Evolutionary conservation across 2,329 filamentous ascomycete genomes (phyloP).

Genomic region (Leptographium galeiforme): DNA sequence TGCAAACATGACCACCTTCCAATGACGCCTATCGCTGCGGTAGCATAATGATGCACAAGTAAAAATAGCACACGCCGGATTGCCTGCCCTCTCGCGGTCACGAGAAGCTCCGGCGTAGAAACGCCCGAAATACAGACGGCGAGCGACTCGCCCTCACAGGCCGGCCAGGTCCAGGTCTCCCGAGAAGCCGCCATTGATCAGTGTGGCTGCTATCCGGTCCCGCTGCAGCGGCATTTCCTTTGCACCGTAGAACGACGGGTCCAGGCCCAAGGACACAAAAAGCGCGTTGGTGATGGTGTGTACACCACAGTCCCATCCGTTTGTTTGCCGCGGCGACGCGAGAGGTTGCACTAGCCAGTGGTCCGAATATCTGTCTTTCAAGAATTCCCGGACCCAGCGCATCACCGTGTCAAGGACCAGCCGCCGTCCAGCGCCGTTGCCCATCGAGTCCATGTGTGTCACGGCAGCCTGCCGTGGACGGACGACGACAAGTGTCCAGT

Average conservation of each 20-base stretch:
- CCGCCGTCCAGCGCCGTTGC: constrained; percentile 23
- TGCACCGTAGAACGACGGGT: constrained; percentile 36
- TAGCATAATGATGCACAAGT: not conserved
- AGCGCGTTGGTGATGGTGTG: constrained; percentile 63
- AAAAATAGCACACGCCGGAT: not conserved
- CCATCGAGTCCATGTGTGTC: constrained; percentile 57
- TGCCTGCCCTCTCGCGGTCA: not conserved
- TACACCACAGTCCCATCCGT: constrained; percentile 64
- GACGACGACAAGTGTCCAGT: constrained; percentile 63
- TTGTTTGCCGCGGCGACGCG: constrained; percentile 43
- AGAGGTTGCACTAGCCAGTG: constrained; percentile 42
- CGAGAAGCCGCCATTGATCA: constrained; percentile 54
- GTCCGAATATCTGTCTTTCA: constrained; percentile 39
- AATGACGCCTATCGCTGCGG: constrained; percentile 4
- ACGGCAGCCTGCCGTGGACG: constrained; percentile 46
- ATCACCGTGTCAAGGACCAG: constrained; percentile 28
- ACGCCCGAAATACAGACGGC: not conserved
- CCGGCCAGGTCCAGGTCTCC: constrained; percentile 40
- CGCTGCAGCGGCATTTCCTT: constrained; percentile 46
- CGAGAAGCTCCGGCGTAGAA: not conserved
- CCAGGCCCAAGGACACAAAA: constrained; percentile 41
- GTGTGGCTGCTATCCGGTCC: constrained; percentile 47
- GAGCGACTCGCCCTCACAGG: constrained; percentile 16
- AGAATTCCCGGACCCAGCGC: constrained; percentile 43
- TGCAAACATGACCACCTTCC: not conserved